phyloP scores from a whole-genome alignment of 1,139 yeast genomes.

The Geotrichum fermentans region DNA sequence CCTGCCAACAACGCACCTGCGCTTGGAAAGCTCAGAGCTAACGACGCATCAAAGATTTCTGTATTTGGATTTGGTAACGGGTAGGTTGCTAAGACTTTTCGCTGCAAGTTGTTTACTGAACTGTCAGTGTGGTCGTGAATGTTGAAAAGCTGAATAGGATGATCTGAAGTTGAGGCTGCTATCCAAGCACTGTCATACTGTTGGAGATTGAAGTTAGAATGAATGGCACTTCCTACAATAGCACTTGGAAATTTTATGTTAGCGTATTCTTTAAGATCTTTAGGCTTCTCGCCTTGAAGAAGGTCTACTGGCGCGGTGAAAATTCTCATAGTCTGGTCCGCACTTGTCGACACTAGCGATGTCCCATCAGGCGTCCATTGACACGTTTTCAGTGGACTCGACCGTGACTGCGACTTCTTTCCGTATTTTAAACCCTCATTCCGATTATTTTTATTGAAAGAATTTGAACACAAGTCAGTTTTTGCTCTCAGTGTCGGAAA shows the following conservation, averaged over 20 bases:
- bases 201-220: conserved; percentile 17
- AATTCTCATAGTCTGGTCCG: conserved; percentile 32
- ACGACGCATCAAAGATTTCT: conserved; percentile 24
- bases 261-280: conserved; percentile 5
- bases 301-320: conserved; percentile 24
- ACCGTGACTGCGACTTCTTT: too few species aligned
- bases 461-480: too few species aligned
- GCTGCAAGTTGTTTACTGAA: not conserved
- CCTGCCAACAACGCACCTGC: conserved; percentile 10
- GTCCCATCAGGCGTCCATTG: conserved; percentile 37
- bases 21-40: conserved; percentile 22
- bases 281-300: not conserved
- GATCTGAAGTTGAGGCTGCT: conserved; percentile 15
- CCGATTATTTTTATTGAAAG: too few species aligned
- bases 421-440: too few species aligned
- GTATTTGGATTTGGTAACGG: conserved; percentile 26
- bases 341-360: conserved; percentile 31
- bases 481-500: too few species aligned
- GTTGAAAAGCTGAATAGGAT: conserved; percentile 21
- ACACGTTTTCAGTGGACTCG: conserved; percentile 15
- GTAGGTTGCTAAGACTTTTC: conserved; percentile 27
- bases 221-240: conserved; percentile 10
- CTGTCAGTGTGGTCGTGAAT: conserved; percentile 12
- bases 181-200: conserved; percentile 13
- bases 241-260: conserved; percentile 17